Percentiles rank a stretch among this genome's conserved stretches.
These are phyloP conservation scores for Tulasnella sp. DNA, from an alignment of 768 basidiomycete species.

Conservation along the genomic window DNA sequence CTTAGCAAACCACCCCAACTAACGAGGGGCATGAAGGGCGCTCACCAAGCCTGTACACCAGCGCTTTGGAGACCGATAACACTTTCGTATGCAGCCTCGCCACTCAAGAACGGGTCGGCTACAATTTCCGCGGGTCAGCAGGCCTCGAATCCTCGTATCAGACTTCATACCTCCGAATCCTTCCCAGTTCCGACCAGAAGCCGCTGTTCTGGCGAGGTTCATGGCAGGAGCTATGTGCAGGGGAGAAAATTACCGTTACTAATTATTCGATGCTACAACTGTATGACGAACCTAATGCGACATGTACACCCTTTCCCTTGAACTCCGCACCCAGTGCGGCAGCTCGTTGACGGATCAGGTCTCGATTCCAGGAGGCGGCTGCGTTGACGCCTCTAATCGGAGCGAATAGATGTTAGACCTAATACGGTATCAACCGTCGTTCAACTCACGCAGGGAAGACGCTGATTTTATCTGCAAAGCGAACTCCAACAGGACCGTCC, in stretches of 20 bases:
- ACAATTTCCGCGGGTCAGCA: neutral
- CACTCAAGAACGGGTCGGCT: conserved; percentile 40
- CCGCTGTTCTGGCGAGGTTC: neutral
- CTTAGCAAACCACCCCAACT: neutral
- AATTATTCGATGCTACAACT: neutral
- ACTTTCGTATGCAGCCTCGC: conserved; percentile 40
- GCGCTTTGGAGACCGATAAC: conserved; percentile 38
- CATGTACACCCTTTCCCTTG: conserved; percentile 61
- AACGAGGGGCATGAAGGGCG: neutral
- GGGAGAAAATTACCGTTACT: neutral
- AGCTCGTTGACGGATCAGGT: conserved; percentile 60
- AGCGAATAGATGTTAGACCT: neutral
- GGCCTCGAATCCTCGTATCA: neutral
- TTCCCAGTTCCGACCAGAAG: conserved; percentile 38
- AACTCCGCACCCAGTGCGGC: conserved; percentile 63
- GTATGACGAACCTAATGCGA: conserved; percentile 39
- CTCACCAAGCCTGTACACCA: conserved; percentile 40
- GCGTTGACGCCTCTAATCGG: conserved; percentile 52
- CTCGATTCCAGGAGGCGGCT: conserved; percentile 58
- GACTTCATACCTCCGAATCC: conserved; percentile 33
- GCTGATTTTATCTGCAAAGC: conserved; percentile 51
- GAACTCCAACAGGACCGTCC: conserved; percentile 57
- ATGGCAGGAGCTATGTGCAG: conserved; percentile 6
- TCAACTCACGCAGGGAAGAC: conserved; percentile 55
- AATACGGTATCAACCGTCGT: neutral